Conservation (phyloP, 805 yeast genomes). For the Ogataea glucozyma region DNA sequence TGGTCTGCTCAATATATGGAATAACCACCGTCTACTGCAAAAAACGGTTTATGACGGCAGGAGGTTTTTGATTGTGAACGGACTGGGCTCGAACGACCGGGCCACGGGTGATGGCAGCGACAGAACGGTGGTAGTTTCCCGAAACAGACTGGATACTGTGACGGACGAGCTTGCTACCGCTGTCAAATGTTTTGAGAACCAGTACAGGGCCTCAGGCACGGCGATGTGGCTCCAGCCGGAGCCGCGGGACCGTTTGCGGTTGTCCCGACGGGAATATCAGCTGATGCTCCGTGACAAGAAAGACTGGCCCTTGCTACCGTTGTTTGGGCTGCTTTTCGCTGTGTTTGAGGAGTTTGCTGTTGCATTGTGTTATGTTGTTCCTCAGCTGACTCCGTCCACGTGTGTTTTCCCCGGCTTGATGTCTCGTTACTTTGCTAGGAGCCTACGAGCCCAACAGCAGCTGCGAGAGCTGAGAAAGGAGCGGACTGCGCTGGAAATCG, state of each 20-base stretch:
- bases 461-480: slow-evolving; percentile 21
- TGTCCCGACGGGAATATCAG: slow-evolving; percentile 48
- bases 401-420: slow-evolving; percentile 54
- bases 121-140: slow-evolving; percentile 19
- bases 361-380: slow-evolving; percentile 49
- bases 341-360: slow-evolving; percentile 61
- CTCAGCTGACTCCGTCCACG: slow-evolving; percentile 61
- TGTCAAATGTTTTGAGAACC: slow-evolving; percentile 27
- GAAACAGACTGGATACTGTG: slow-evolving; percentile 17
- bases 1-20: slow-evolving; percentile 60
- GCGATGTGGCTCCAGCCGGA: slow-evolving; percentile 11
- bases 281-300: slow-evolving; percentile 48
- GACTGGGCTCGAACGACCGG: slow-evolving; percentile 26
- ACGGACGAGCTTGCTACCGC: slow-evolving; percentile 30
- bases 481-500: slow-evolving; percentile 25
- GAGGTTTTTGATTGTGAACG: slow-evolving; percentile 32
- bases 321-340: slow-evolving; percentile 56
- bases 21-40: slow-evolving; percentile 38
- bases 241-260: slow-evolving; percentile 16
- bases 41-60: slow-evolving; percentile 28
- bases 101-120: slow-evolving; percentile 30
- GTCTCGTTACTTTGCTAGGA: slow-evolving; percentile 40
- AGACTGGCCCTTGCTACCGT: slow-evolving; percentile 55
- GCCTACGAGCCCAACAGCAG: slow-evolving; percentile 23
- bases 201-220: slow-evolving; percentile 15